phyloP scores from a whole-genome alignment of 345 rosid genomes.

The Erucastrum elatum region DNA sequence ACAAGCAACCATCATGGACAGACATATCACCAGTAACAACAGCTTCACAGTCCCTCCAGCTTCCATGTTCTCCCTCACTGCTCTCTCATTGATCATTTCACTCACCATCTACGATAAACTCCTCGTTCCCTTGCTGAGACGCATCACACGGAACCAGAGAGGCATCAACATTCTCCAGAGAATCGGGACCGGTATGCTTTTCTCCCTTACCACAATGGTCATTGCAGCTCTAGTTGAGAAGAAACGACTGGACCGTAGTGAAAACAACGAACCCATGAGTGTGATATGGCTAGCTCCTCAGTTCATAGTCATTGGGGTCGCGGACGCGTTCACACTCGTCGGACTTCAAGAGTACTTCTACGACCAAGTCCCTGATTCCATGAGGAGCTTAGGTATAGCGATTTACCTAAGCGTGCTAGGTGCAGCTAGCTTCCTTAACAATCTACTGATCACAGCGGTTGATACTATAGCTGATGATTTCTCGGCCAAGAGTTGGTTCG shows the following conservation, averaged over 20 bases:
- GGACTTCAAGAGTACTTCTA: conserved; percentile 94
- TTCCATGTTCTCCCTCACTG: conserved; percentile 40
- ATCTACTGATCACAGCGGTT: conserved; percentile 58
- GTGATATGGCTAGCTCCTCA: conserved; percentile 91
- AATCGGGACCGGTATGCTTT: conserved; percentile 83
- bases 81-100: conserved; percentile 45
- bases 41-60: conserved; percentile 52
- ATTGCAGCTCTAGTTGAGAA: conserved; percentile 77
- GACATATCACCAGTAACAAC: conserved; percentile 39
- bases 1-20: conserved; percentile 63
- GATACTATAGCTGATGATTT: conserved; percentile 49
- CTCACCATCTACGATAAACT: conserved; percentile 49
- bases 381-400: conserved; percentile 95
- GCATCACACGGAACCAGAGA: conserved; percentile 48
- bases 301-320: conserved; percentile 65
- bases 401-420: conserved; percentile 83
- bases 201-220: conserved; percentile 65
- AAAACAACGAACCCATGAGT: conserved; percentile 53
- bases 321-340: conserved; percentile 75
- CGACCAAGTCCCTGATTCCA: conserved; percentile 93
- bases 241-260: conserved; percentile 43
- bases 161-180: conserved; percentile 87
- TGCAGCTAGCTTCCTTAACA: conserved; percentile 72
- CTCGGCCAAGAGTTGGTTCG: conserved; percentile 62
- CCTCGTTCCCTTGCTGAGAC: conserved; percentile 46